Evolutionary conservation across 345 rosid species (phyloP).

Genomic region (Euclidium syriacum): DNA sequence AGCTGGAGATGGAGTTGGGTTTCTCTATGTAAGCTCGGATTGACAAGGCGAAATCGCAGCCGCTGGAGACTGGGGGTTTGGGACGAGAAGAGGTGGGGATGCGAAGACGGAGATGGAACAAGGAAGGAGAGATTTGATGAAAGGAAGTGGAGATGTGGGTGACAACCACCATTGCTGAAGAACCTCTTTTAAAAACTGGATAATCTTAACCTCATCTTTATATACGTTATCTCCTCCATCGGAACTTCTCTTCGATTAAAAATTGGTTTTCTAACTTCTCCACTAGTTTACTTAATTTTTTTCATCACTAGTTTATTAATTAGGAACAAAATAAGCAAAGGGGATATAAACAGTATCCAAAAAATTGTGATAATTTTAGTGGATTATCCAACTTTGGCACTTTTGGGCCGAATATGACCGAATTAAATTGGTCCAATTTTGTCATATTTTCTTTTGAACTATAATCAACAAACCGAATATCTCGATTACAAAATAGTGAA

Average conservation of each 20-base stretch:
- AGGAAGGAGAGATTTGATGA: conserved; percentile 54
- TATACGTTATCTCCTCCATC: conserved; percentile 41
- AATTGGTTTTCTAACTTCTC: no score
- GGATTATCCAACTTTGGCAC: no score
- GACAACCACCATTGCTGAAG: conserved; percentile 47
- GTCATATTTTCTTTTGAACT: no score
- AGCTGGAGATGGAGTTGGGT: conserved; percentile 61
- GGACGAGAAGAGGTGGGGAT: conserved; percentile 14
- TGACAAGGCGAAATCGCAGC: conserved; percentile 23
- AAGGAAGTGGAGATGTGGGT: conserved; percentile 36
- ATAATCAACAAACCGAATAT: no score
- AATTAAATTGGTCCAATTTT: no score
- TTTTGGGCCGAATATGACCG: no score
- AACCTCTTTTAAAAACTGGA: not conserved
- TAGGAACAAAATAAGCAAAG: no score
- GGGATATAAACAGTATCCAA: no score
- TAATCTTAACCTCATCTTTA: conserved; percentile 37
- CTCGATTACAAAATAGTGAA: no score
- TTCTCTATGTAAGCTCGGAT: conserved; percentile 74
- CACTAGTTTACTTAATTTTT: no score
- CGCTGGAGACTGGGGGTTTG: conserved; percentile 21
- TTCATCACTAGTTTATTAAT: no score
- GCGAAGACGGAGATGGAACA: conserved; percentile 36
- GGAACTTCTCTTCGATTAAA: not conserved
- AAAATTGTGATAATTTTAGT: no score